Percentiles rank a stretch among this genome's conserved stretches.
phyloP scores from a whole-genome alignment of 495 filamentous ascomycete species.

The Penicillium silybi region DNA sequence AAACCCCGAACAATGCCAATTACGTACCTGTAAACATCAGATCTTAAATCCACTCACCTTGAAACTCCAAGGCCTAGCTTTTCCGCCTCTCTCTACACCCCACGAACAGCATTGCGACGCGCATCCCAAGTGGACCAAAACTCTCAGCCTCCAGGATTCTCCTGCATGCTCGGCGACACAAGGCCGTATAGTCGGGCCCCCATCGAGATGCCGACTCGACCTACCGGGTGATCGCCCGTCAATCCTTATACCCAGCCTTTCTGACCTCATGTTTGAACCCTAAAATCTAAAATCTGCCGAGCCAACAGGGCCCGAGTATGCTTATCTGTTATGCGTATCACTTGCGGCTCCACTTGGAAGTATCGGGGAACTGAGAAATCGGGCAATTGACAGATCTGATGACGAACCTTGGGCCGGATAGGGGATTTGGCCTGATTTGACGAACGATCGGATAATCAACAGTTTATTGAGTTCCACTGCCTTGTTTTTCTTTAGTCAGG shows the following conservation, averaged over 20 bases:
- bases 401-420: background rate
- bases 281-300: background rate
- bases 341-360: background rate
- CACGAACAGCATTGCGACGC: constrained; percentile 3
- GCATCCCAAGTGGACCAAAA: background rate
- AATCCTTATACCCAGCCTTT: background rate
- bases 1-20: constrained; percentile 9
- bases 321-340: constrained; percentile 4
- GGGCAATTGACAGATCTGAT: background rate
- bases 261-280: background rate
- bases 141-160: background rate
- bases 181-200: background rate
- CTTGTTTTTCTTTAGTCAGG: background rate
- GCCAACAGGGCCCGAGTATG: background rate
- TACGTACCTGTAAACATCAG: constrained; percentile 2
- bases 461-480: background rate
- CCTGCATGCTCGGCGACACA: constrained; percentile 13
- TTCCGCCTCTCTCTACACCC: background rate
- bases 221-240: constrained; percentile 8
- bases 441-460: background rate
- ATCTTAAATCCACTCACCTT: background rate
- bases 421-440: background rate
- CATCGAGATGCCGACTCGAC: constrained; percentile 1
- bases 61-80: constrained; percentile 1
- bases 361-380: background rate